Conservation (phyloP, 768 basidiomycete genomes). For the Favolaschia claudopus region DNA sequence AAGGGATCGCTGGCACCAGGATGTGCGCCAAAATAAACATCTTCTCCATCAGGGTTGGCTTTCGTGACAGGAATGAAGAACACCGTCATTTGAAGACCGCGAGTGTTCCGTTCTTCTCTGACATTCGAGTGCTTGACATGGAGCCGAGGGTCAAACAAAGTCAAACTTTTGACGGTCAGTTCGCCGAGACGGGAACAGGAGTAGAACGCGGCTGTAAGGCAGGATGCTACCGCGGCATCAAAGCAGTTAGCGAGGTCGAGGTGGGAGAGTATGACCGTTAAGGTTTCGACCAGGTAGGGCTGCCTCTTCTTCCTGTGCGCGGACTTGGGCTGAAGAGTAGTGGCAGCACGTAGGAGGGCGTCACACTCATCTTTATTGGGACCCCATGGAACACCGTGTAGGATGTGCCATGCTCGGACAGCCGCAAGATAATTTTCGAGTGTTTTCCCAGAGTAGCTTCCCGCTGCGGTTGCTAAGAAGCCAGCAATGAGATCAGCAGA, state of each 20-base stretch:
- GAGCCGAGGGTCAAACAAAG: too few relatives aligned
- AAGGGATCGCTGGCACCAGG: too few relatives aligned
- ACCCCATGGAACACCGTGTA: not conserved
- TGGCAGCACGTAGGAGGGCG: not conserved
- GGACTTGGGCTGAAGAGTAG: not conserved
- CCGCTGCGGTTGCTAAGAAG: not conserved
- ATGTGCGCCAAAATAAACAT: too few relatives aligned
- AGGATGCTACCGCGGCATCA: not conserved
- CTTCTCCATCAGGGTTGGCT: too few relatives aligned
- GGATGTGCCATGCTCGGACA: constrained; percentile 1
- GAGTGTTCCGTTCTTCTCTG: too few relatives aligned
- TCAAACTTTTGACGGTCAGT: constrained; percentile 10
- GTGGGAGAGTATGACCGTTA: not conserved
- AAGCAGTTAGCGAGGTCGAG: not conserved
- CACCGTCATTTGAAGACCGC: too few relatives aligned
- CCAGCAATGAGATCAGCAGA: not conserved
- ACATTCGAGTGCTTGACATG: too few relatives aligned
- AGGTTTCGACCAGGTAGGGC: not conserved
- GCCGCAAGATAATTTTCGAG: not conserved
- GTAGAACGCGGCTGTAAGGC: not conserved
- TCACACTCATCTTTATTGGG: not conserved
- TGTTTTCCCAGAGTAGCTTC: not conserved
- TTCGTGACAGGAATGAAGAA: too few relatives aligned
- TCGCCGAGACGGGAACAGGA: not conserved
- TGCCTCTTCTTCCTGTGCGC: not conserved